Percentiles rank a stretch among this genome's conserved stretches.
These are phyloP conservation scores for Candida sp. DNA, from an alignment of 1,139 yeast genomes.

Conservation along the genomic window DNA sequence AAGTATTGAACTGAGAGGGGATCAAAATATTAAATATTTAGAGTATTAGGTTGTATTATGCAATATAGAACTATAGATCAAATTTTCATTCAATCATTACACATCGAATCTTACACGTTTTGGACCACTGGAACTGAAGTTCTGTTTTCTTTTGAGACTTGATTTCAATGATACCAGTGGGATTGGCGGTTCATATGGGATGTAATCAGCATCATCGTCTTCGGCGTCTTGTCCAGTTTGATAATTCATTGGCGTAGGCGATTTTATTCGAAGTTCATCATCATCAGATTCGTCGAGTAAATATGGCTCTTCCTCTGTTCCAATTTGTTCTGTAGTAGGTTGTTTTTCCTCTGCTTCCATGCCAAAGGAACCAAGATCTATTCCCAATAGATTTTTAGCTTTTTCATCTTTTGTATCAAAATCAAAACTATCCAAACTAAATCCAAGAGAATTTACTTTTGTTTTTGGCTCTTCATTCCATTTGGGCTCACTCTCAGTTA, in stretches of 20 bases:
- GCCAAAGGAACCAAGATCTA: background rate
- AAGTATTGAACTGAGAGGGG: no score
- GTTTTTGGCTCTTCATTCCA: background rate
- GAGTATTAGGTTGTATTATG: background rate
- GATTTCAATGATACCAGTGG: slow-evolving; percentile 1
- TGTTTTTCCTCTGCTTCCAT: background rate
- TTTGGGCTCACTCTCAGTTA: background rate
- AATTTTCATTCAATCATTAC: slow-evolving; percentile 5
- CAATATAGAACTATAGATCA: background rate
- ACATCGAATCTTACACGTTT: slow-evolving; percentile 27
- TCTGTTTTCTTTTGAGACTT: background rate
- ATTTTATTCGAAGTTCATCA: background rate
- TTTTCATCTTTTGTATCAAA: background rate
- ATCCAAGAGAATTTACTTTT: background rate
- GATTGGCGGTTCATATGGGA: slow-evolving; percentile 2
- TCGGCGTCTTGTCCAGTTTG: slow-evolving; percentile 2
- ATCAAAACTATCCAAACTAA: background rate
- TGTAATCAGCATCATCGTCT: slow-evolving; percentile 2
- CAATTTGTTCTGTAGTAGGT: background rate
- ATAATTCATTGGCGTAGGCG: background rate
- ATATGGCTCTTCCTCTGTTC: background rate
- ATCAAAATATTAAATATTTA: no score
- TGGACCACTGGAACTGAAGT: slow-evolving; percentile 1
- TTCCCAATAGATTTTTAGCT: background rate
- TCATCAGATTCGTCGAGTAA: background rate